phyloP scores from a whole-genome alignment of 1,139 yeast genomes.

The Torulaspora pretoriensis region DNA sequence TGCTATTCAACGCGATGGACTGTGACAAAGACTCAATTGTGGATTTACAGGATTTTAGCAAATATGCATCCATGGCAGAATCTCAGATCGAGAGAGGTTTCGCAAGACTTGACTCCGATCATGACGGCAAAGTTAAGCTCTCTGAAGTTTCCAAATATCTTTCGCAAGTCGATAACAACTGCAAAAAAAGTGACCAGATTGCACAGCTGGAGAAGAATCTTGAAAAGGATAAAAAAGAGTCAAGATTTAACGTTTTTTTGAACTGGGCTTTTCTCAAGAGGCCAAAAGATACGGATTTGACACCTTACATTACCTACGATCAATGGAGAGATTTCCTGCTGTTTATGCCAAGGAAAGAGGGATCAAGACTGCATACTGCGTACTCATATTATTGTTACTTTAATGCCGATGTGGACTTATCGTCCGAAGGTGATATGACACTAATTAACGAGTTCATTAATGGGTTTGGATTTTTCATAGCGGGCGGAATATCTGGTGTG shows the following conservation, averaged over 20 bases:
- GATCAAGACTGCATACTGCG: constrained; percentile 74
- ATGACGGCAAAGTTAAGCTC: constrained; percentile 67
- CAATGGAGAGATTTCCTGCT: constrained; percentile 81
- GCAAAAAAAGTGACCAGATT: constrained; percentile 8
- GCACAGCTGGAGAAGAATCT: constrained; percentile 4
- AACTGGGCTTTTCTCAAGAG: constrained; percentile 48
- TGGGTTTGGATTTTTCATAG: constrained; percentile 85
- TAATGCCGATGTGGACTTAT: constrained; percentile 71
- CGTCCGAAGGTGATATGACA: constrained; percentile 87
- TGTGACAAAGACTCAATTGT: constrained; percentile 52
- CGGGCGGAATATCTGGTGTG: constrained; percentile 95
- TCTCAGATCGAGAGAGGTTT: constrained; percentile 69
- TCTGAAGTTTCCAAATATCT: constrained; percentile 66
- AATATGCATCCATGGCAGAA: constrained; percentile 60
- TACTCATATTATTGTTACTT: constrained; percentile 55
- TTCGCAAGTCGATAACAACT: constrained; percentile 37
- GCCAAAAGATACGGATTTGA: constrained; percentile 47
- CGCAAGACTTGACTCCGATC: constrained; percentile 62
- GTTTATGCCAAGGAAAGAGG: constrained; percentile 72
- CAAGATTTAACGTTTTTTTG: constrained; percentile 24
- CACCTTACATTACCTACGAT: constrained; percentile 60
- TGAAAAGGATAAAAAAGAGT: constrained; percentile 10
- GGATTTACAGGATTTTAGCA: constrained; percentile 58
- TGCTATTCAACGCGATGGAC: constrained; percentile 55
- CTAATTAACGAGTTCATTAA: constrained; percentile 71